Percentiles rank a stretch among this genome's conserved stretches.
Conservation (phyloP, 2,329 filamentous ascomycete species). For the Furcasterigmium sp. region DNA sequence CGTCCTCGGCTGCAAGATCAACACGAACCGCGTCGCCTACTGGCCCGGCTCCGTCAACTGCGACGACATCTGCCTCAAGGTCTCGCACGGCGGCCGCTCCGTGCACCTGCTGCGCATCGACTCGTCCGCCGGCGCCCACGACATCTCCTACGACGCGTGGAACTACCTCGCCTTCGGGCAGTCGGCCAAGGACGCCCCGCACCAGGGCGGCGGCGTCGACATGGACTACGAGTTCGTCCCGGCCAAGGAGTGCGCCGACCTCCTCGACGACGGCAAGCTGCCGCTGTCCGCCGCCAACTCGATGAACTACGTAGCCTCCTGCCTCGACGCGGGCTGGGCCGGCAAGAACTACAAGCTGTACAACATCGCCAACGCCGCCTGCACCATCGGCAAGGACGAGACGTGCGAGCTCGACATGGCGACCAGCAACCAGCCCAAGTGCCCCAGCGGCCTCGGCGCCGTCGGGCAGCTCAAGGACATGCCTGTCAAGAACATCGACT, state of each 20-base stretch:
- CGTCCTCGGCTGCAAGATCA: conserved; percentile 54
- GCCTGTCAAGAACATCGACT: conserved; percentile 47
- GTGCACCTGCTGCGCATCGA: conserved; percentile 56
- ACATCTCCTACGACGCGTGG: conserved; percentile 59
- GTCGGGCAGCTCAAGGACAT: conserved; percentile 20
- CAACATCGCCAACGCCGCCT: conserved; percentile 48
- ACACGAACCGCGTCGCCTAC: conserved; percentile 57
- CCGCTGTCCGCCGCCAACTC: conserved; percentile 51
- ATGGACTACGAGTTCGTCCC: conserved; percentile 46
- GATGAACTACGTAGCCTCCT: conserved; percentile 47
- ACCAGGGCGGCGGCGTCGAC: conserved; percentile 41
- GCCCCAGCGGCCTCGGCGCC: conserved; percentile 38
- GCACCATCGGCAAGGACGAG: conserved; percentile 46
- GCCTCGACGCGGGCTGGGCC: conserved; percentile 43
- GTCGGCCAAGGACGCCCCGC: conserved; percentile 38
- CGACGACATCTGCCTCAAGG: conserved; percentile 50
- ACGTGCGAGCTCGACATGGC: conserved; percentile 41
- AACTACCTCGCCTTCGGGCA: conserved; percentile 50
- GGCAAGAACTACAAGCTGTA: conserved; percentile 42
- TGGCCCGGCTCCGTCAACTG: conserved; percentile 50
- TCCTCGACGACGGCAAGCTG: conserved; percentile 46
- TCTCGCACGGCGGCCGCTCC: conserved; percentile 40
- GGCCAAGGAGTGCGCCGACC: conserved; percentile 40
- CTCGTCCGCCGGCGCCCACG: conserved; percentile 48
- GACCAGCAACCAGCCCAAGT: conserved; percentile 45